Conservation (phyloP, 2,329 filamentous ascomycete genomes). For the Cladophialophora yegresii region DNA sequence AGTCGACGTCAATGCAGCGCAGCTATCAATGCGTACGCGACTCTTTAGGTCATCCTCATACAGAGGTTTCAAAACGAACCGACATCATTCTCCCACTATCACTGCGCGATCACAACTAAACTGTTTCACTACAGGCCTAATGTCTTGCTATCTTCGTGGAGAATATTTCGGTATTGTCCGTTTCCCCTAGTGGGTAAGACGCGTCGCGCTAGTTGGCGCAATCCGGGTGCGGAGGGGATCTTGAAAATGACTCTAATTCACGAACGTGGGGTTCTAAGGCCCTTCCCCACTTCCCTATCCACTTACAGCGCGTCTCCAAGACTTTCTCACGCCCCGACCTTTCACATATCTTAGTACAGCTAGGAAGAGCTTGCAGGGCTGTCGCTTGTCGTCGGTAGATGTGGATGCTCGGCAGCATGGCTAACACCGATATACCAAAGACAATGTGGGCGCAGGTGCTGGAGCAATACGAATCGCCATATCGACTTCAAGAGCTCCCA, state of each 20-base stretch:
- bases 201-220: too few relatives aligned
- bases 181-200: too few relatives aligned
- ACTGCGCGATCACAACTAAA: too few relatives aligned
- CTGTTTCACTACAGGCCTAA: too few relatives aligned
- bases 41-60: too few relatives aligned
- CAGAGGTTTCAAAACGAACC: too few relatives aligned
- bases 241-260: neutral
- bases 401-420: neutral
- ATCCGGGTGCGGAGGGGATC: too few relatives aligned
- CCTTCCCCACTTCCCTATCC: neutral
- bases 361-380: neutral
- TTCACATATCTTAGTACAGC: neutral
- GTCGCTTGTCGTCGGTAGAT: neutral
- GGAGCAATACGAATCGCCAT: slow-evolving; percentile 28
- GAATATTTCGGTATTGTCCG: too few relatives aligned
- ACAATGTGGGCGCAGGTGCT: slow-evolving; percentile 32
- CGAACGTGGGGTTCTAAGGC: neutral
- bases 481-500: slow-evolving; percentile 29
- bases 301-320: neutral
- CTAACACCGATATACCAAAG: slow-evolving; percentile 15
- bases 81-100: too few relatives aligned
- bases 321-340: neutral
- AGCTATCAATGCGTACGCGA: too few relatives aligned
- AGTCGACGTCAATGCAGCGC: too few relatives aligned
- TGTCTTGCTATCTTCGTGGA: too few relatives aligned